phyloP scores from a whole-genome alignment of 768 basidiomycete genomes.

The Coprinopsis sp. region DNA sequence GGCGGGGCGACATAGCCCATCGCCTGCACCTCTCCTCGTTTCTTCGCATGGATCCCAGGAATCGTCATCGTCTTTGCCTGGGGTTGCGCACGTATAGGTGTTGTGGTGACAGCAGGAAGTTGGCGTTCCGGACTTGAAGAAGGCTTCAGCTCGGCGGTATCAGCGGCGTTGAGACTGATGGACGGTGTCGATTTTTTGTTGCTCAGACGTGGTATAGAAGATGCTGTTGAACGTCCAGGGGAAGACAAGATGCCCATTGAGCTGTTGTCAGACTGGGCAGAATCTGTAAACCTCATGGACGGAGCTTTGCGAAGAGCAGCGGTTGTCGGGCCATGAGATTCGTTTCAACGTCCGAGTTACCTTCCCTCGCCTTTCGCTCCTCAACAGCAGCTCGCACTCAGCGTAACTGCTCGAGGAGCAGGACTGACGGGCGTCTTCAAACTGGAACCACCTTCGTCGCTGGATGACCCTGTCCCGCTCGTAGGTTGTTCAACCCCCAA shows the following conservation, averaged over 20 bases:
- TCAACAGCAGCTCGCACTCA: conserved; percentile 75
- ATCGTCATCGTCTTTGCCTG: conserved; percentile 81
- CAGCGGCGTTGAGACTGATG: conserved; percentile 30
- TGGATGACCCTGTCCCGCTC: conserved; percentile 18
- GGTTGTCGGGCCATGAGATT: conserved; percentile 11
- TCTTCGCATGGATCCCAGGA: conserved; percentile 81
- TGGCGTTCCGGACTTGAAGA: conserved; percentile 33
- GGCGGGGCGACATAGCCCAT: conserved; percentile 68
- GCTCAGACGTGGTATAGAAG: conserved; percentile 18
- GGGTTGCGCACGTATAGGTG: conserved; percentile 74
- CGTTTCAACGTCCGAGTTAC: conserved; percentile 3
- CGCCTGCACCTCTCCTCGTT: conserved; percentile 82
- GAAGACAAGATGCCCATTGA: conserved; percentile 12
- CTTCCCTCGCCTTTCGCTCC: conserved; percentile 45
- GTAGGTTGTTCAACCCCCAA: conserved; percentile 65
- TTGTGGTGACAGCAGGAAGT: no score
- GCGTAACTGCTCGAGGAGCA: conserved; percentile 56
- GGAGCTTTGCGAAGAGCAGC: conserved; percentile 18
- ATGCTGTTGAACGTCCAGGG: conserved; percentile 14
- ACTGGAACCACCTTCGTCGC: conserved; percentile 23
- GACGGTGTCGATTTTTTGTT: conserved; percentile 30
- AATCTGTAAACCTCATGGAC: conserved; percentile 12
- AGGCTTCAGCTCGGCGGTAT: conserved; percentile 26
- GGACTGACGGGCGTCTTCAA: conserved; percentile 22
- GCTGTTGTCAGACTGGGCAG: conserved; percentile 12